Evolutionary conservation across 805 yeast species (phyloP).

Genomic region (Starmerella kuoi): DNA sequence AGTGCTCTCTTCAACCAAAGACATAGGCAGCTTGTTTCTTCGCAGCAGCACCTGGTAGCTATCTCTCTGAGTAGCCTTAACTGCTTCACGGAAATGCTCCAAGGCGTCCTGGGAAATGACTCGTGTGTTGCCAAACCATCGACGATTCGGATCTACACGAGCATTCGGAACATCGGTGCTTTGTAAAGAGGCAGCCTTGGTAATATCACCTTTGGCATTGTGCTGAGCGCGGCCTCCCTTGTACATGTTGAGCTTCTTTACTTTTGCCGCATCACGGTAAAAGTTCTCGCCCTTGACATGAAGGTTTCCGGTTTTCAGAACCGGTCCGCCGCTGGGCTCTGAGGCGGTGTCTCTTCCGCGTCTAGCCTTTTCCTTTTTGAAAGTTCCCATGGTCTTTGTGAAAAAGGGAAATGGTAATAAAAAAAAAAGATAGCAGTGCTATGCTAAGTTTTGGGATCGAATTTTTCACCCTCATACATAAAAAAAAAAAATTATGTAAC

Average conservation of each 20-base stretch:
- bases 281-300: constrained; percentile 95
- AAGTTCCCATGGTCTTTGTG: constrained; percentile 66
- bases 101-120: constrained; percentile 96
- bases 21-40: constrained; percentile 91
- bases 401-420: not conserved
- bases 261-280: constrained; percentile 82
- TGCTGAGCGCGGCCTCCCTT: constrained; percentile 80
- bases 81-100: constrained; percentile 84
- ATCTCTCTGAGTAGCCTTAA: constrained; percentile 74
- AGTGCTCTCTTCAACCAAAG: constrained; percentile 67
- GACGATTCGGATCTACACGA: constrained; percentile 86
- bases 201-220: constrained; percentile 76
- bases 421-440: no score
- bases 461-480: not conserved
- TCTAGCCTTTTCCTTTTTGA: constrained; percentile 81
- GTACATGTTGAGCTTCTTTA: constrained; percentile 82
- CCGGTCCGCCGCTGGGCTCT: constrained; percentile 12
- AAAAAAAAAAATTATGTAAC: constrained; percentile 5
- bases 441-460: not conserved
- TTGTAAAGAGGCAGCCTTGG: constrained; percentile 79
- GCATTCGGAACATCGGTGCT: constrained; percentile 80
- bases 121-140: constrained; percentile 96
- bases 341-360: constrained; percentile 60
- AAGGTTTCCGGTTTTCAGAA: constrained; percentile 69
- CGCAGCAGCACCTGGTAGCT: constrained; percentile 74